Conservation (phyloP, 805 yeast genomes). For the Candida dajiaensis region DNA sequence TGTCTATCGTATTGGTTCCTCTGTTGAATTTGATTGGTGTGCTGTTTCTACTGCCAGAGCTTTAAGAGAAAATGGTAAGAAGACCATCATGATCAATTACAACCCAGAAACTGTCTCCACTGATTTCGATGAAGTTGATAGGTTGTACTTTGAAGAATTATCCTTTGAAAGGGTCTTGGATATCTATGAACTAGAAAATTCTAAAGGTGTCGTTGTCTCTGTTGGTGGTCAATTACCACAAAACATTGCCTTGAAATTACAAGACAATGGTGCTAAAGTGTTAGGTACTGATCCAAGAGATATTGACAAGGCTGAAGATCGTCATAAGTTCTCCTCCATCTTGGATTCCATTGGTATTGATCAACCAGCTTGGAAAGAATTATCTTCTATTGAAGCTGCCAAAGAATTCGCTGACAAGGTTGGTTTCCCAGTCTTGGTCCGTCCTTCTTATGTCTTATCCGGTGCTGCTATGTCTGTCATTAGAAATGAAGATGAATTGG, state of each 20-base stretch:
- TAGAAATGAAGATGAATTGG: conserved; percentile 71
- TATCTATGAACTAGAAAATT: conserved; percentile 86
- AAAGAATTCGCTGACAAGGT: conserved; percentile 78
- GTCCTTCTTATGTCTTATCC: conserved; percentile 94
- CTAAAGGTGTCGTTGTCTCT: conserved; percentile 89
- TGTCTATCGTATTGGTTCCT: conserved; percentile 96
- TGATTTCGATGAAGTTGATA: conserved; percentile 96
- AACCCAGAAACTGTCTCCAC: conserved; percentile 99
- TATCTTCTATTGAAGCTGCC: conserved; percentile 82
- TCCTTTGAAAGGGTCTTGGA: conserved; percentile 96
- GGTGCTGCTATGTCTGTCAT: conserved; percentile 99
- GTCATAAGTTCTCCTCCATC: conserved; percentile 94
- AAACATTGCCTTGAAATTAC: conserved; percentile 85
- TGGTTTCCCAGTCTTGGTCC: conserved; percentile 91
- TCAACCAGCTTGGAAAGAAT: conserved; percentile 98
- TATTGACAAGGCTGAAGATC: conserved; percentile 96
- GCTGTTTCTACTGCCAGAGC: conserved; percentile 97
- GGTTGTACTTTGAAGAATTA: conserved; percentile 93
- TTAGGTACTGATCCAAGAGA: conserved; percentile 93
- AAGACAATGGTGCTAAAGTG: conserved; percentile 76
- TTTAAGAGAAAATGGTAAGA: conserved; percentile 77
- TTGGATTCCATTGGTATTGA: conserved; percentile 89
- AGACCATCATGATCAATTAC: conserved; percentile 94
- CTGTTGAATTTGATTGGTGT: conserved; percentile 99
- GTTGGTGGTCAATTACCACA: conserved; percentile 99